Percentiles rank a stretch among this genome's conserved stretches.
Conservation (phyloP, 345 rosid species). For the Syzygium grande region DNA sequence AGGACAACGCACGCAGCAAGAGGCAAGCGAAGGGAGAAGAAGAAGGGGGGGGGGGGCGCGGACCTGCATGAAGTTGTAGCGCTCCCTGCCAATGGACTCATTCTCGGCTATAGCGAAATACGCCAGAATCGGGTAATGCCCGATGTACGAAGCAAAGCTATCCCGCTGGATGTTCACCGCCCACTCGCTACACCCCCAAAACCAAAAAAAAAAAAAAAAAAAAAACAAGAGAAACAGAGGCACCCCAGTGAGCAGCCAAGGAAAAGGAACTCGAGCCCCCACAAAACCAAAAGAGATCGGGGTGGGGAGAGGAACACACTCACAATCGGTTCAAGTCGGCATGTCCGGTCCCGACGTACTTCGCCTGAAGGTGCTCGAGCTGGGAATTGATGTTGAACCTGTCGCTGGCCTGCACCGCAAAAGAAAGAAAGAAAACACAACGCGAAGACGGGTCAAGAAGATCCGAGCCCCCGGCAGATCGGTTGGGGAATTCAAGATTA, state of each 20-base stretch:
- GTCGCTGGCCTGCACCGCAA: constrained; percentile 74
- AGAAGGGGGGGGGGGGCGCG: neutral
- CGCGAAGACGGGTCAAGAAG: neutral
- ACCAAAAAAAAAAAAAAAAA: neutral
- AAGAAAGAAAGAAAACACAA: neutral
- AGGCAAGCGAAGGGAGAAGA: neutral
- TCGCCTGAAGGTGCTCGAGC: constrained; percentile 98
- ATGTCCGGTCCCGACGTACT: constrained; percentile 93
- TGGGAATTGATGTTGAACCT: constrained; percentile 97
- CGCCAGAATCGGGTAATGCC: constrained; percentile 76
- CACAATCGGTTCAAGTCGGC: constrained; percentile 93
- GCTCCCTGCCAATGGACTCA: constrained; percentile 87
- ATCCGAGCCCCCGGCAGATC: too few relatives aligned
- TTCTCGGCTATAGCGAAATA: constrained; percentile 89
- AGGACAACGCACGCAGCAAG: neutral
- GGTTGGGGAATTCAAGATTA: neutral
- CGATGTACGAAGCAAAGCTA: constrained; percentile 84
- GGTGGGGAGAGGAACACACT: constrained; percentile 6
- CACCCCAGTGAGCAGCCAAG: neutral
- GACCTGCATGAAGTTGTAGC: constrained; percentile 95
- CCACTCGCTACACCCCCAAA: constrained; percentile 62
- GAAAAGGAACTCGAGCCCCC: neutral
- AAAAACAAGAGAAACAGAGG: neutral
- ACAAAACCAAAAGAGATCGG: neutral
- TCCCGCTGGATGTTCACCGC: constrained; percentile 90